Percentiles rank a stretch among this genome's conserved stretches.
Conservation (phyloP, 352 stramenopile species). For the Globisporangium barbulae region DNA sequence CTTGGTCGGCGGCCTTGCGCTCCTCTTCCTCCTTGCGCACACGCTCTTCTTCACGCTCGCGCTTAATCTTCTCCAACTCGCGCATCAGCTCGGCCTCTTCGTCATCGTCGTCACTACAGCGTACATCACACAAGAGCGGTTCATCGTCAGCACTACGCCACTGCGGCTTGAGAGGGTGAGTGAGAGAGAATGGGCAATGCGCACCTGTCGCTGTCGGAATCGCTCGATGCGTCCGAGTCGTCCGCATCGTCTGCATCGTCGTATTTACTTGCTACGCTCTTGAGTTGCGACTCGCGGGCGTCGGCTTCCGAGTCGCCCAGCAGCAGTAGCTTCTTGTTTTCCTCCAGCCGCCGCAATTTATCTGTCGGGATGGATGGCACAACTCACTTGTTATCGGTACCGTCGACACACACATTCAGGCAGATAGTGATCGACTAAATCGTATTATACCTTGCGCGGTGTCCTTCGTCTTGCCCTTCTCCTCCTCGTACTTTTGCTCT, state of each 20-base stretch:
- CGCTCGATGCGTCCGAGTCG: constrained; percentile 57
- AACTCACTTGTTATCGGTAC: background rate
- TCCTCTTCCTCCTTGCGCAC: constrained; percentile 88
- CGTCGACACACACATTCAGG: constrained; percentile 7
- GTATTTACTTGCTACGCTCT: constrained; percentile 87
- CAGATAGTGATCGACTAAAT: constrained; percentile 20
- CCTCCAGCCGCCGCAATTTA: constrained; percentile 64
- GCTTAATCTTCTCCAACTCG: constrained; percentile 98
- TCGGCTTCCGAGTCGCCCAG: constrained; percentile 71
- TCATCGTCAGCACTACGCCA: background rate
- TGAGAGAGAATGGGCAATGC: background rate
- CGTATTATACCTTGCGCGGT: constrained; percentile 63
- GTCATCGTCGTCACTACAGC: constrained; percentile 88
- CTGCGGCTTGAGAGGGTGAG: background rate
- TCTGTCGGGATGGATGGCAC: constrained; percentile 24
- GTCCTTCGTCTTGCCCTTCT: constrained; percentile 75
- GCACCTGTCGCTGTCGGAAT: constrained; percentile 75
- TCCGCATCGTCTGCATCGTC: constrained; percentile 88
- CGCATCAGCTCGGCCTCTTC: constrained; percentile 96
- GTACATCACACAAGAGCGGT: background rate
- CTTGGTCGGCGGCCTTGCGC: constrained; percentile 72
- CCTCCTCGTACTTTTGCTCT: constrained; percentile 67
- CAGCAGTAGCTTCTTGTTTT: constrained; percentile 82
- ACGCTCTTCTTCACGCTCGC: constrained; percentile 93
- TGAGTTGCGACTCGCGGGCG: constrained; percentile 79